Base-by-base conservation (phyloP, 352 stramenopile species). In the Globisporangium parvum region DNA sequence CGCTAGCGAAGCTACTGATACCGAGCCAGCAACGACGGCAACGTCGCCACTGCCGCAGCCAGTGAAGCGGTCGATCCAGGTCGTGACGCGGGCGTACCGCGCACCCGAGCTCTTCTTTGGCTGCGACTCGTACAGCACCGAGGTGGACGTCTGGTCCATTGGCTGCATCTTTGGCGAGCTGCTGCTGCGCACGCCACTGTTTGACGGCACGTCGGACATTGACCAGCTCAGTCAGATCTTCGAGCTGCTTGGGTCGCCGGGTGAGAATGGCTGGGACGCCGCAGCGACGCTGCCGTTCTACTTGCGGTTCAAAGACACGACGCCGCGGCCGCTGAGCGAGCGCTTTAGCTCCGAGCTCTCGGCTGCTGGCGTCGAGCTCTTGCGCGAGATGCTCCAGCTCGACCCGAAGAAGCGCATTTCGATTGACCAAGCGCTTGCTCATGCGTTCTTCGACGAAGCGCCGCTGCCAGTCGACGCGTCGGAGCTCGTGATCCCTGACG, bases 151-250 rank as follows among this genome's bases (percentile, higher is more conserved):
- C 60, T 93, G 84, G 81, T 88, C 79, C 0, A 65, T 87, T 3
- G 83, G 83, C 31, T 93, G 81, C 55, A 85, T 93, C 51, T 91
- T 93, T 46, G 79, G 73, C 2, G 83, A 93, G 60, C 69, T 93
- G 69, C 42, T 91, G 46, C 59, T 88, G 49, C 75, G 79, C 18
- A 60, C 60, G 28, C 71, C 79, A 2, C 73, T 83, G 35, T 83
- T 86, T 9, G 77, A 89, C 21, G 81, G 83, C 2, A 67, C 65
- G 1, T 91, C 83, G 20, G 84, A 91, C 52, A 91, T 93, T 56
- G 84, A 91, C 42, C 79, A 91, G 61, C 67, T 93, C 20, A 90
- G 77, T 57, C 69, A 73, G 59, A 84, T 93, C 53, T 93, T 93
- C 24, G 50, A 68, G 0, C 67, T 70, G 4, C 69, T 93, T 17